Evolutionary conservation across 164 flowering plant species (phyloP).

Genomic region (Dillenia suffruticosa): DNA sequence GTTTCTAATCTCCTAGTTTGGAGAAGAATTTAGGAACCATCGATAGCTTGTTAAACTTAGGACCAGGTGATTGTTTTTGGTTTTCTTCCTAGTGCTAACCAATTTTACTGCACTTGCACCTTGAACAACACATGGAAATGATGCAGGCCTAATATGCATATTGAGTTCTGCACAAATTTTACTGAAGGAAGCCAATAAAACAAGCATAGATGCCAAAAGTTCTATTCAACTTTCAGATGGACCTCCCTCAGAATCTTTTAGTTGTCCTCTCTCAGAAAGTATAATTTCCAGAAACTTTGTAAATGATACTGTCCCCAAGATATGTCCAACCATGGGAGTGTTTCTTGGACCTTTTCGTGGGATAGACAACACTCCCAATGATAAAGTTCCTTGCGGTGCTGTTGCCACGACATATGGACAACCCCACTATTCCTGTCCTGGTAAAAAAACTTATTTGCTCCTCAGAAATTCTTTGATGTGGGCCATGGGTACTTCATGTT

Average conservation of each 20-base stretch:
- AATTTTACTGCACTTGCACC: not conserved
- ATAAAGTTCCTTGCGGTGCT: conserved; percentile 6
- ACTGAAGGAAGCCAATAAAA: conserved; percentile 16
- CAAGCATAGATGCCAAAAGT: conserved; percentile 2
- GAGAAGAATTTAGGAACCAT: no score
- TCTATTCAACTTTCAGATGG: conserved; percentile 11
- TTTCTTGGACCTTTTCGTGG: conserved; percentile 9
- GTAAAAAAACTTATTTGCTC: conserved; percentile 7
- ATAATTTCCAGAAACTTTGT: conserved; percentile 27
- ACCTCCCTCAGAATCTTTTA: conserved; percentile 8
- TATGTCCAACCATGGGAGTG: conserved; percentile 10
- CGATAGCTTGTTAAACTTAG: no score
- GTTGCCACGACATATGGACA: conserved; percentile 15
- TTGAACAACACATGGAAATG: conserved; percentile 4
- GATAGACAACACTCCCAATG: conserved; percentile 11
- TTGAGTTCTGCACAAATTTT: conserved; percentile 12
- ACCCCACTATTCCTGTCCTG: conserved; percentile 5
- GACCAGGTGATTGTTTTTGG: no score
- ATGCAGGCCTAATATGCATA: conserved; percentile 1
- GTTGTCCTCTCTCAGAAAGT: conserved; percentile 41
- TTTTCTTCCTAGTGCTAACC: no score
- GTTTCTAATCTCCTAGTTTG: no score
- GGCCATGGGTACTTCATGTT: not conserved
- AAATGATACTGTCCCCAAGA: conserved; percentile 22
- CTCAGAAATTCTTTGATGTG: conserved; percentile 4